Base-by-base conservation (phyloP, 306 rosid species). In the Potentilla sterilis region DNA sequence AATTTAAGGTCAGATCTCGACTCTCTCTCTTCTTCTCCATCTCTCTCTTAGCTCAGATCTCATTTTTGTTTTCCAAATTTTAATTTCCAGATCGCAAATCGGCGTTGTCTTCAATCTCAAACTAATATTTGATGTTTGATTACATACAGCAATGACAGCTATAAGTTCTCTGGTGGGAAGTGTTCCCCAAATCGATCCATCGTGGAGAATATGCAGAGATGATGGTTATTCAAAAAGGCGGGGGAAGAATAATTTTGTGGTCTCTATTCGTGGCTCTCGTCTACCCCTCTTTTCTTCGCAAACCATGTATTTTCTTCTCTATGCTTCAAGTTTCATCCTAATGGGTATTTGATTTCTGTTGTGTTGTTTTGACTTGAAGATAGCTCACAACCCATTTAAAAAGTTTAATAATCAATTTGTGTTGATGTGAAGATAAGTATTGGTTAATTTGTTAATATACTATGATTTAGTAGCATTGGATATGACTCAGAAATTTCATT, bases 251-350 rank as follows among this genome's bases (percentile, higher is more conserved):
- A n/a, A n/a, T 79, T 78, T 73, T 51, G 70, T 72, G 59, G 70
- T 70, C 44, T 77, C 37, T 63, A 67, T 78, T 71, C 80, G 59
- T 9, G 74, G 77, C 69, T 64, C 70, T 46, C 47, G 76, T 64
- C 79, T 78, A 8, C 77, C 81, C 42, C n/a, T 75, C 9, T 43
- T 81, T 22, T 55, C 77, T 51, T 58, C 78, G 28, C 38, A 32
- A 34, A 38, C 68, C 62, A 85, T 88, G 93, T 92, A 73, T 43
- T 9, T 51, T 2, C 14, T 38, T n/a, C n/a, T n/a, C n/a, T n/a
- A n/a, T n/a, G n/a, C n/a, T n/a, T n/a, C n/a, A n/a, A n/a, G n/a
- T n/a, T n/a, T n/a, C n/a, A n/a, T n/a, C n/a, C n/a, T n/a, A n/a
- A n/a, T n/a, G n/a, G n/a, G n/a, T n/a, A n/a, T n/a, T n/a, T n/a